A percentile compares a stretch with the other conserved stretches of the same genome.
Conservation (phyloP, 441 rosid species). For the Arabidopsis lyrata region DNA sequence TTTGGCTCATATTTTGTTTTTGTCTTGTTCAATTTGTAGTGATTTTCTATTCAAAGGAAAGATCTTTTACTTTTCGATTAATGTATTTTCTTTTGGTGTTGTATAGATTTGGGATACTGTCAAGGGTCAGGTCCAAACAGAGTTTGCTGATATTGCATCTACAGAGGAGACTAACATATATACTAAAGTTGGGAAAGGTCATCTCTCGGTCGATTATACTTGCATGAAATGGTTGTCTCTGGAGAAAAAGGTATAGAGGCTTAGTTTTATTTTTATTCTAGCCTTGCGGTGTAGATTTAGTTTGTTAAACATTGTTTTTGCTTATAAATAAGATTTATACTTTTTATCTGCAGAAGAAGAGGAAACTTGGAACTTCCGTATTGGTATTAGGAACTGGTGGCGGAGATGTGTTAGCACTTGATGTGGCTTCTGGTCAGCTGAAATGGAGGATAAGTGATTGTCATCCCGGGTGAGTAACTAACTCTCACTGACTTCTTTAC, state of each 20-base stretch:
- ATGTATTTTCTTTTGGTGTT: constrained; percentile 14
- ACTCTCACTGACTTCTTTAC: constrained; percentile 24
- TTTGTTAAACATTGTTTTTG: neutral
- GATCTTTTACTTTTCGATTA: neutral
- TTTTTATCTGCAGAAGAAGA: constrained; percentile 69
- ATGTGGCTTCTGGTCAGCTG: constrained; percentile 88
- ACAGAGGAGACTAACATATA: constrained; percentile 48
- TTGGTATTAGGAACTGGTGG: constrained; percentile 90
- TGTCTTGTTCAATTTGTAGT: neutral
- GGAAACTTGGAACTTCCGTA: constrained; percentile 76
- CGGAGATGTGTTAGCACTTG: constrained; percentile 92
- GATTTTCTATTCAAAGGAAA: constrained; percentile 5
- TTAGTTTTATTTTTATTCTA: neutral
- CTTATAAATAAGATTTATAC: constrained; percentile 2
- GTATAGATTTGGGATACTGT: constrained; percentile 86
- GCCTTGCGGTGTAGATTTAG: neutral
- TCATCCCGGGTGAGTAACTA: constrained; percentile 84
- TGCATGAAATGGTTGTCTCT: constrained; percentile 86
- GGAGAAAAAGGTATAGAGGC: constrained; percentile 61
- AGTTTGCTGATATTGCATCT: constrained; percentile 75
- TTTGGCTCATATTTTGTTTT: neutral
- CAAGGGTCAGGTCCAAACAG: constrained; percentile 80
- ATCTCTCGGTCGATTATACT: constrained; percentile 77
- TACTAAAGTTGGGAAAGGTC: constrained; percentile 64
- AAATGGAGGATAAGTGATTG: constrained; percentile 88